Percentiles rank a stretch among this genome's conserved stretches.
Conservation (phyloP, 108 stramenopile species). For the Cylindrotheca fusiformis region DNA sequence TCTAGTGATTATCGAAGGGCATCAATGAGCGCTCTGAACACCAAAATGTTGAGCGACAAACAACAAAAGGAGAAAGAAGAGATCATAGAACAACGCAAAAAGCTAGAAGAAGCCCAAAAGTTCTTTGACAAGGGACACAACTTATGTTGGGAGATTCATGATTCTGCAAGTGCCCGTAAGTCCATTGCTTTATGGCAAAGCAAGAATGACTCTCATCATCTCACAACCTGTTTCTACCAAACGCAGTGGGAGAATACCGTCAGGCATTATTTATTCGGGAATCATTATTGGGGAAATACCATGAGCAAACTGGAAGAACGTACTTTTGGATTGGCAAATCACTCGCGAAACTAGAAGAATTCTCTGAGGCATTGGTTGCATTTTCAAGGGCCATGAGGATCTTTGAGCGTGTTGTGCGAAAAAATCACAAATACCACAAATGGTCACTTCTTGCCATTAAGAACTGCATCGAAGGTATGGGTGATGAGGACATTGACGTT, state of each 20-base stretch:
- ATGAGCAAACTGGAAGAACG: constrained; percentile 29
- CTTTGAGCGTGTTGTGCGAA: constrained; percentile 25
- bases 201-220: background rate
- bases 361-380: constrained; percentile 29
- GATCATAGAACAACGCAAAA: constrained; percentile 2
- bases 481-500: background rate
- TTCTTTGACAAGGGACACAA: constrained; percentile 27
- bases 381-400: constrained; percentile 31
- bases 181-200: background rate
- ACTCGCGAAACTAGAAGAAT: constrained; percentile 26
- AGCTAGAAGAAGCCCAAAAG: constrained; percentile 19
- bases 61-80: constrained; percentile 11
- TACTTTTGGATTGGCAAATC: constrained; percentile 37
- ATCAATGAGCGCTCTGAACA: background rate
- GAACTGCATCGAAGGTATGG: constrained; percentile 14
- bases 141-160: constrained; percentile 29
- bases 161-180: constrained; percentile 16
- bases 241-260: constrained; percentile 21
- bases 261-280: constrained; percentile 28
- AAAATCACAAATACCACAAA: constrained; percentile 25
- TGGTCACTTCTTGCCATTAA: constrained; percentile 24
- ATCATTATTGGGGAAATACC: constrained; percentile 31
- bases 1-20: background rate
- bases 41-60: background rate
- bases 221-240: background rate